Base-by-base conservation (phyloP, 1,284 basidiomycete genomes). In the Bondarzewia mesenterica region DNA sequence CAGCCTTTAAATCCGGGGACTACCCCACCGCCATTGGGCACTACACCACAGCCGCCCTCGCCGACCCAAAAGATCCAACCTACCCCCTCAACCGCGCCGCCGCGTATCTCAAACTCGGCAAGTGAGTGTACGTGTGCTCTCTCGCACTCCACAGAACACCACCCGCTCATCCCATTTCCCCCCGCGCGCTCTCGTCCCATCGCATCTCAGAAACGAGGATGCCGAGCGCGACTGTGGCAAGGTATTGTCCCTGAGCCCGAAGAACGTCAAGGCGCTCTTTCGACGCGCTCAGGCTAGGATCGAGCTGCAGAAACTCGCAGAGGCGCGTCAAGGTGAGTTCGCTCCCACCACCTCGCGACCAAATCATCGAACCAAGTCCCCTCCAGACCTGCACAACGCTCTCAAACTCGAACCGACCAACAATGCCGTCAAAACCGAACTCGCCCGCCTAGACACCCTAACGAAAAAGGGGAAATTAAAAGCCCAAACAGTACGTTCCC, bases 41-140 rank as follows among this genome's bases (percentile, higher is more conserved):
- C 61, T 92, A 91, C 64, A 81, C 82, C 35, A 66, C 77, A 2
- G 89, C 89, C 3, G 79, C 85, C 48, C 60, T 85, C 23, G 75
- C 79, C 2, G 80, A 91, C 62, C 62, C 69, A 7, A 69, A 62
- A 0, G 83, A 89, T 55, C 66, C 73, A 22, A 88, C 85, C 0
- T 83, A 80, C 55, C 29, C n/a, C n/a, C 70, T 91, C 44, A 92
- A 92, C 60, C 78, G 89, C 37, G 85, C 86, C 8, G 85, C 86
- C 25, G 86, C 88, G 21, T 89, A 90, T 68, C 72, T 92, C 53
- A 89, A 86, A 72, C 74, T 91, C 71, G 78, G 79, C 77, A 90
- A 89, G 87, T 89, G 72, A 70, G 86, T 68, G 59, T n/a, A n/a
- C 53, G 37, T 49, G 35, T 7, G 27, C 46, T 36, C 38, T 21